A percentile compares a stretch with the other conserved stretches of the same genome.
These are phyloP conservation scores for Kuraishia cidri DNA, from an alignment of 805 yeast genomes.

Conservation along the genomic window DNA sequence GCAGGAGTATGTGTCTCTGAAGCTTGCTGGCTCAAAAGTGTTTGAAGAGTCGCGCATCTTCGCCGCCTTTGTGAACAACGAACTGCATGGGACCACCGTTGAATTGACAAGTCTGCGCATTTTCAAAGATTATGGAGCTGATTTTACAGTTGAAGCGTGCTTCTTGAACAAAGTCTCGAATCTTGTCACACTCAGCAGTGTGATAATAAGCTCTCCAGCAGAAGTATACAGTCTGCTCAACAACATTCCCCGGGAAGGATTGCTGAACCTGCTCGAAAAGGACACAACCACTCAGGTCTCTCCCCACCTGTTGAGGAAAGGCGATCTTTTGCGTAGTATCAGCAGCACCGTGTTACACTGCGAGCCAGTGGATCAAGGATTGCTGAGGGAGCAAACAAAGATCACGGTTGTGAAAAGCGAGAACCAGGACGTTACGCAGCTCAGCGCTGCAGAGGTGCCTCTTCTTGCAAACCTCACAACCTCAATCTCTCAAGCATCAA, in stretches of 20 bases:
- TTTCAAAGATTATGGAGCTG: slow-evolving; percentile 18
- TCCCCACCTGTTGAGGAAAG: too few relatives aligned
- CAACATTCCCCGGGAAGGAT: slow-evolving; percentile 20
- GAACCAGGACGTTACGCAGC: slow-evolving; percentile 1
- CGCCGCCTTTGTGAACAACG: too few relatives aligned
- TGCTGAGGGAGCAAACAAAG: slow-evolving; percentile 33
- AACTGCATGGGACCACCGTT: too few relatives aligned
- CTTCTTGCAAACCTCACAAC: too few relatives aligned
- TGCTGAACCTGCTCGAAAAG: slow-evolving; percentile 22
- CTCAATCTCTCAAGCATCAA: too few relatives aligned
- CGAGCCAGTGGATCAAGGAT: slow-evolving; percentile 73
- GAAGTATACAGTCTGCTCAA: slow-evolving; percentile 36
- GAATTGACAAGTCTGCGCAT: slow-evolving; percentile 28
- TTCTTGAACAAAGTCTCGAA: slow-evolving; percentile 23
- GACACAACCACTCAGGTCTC: too few relatives aligned
- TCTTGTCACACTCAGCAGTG: slow-evolving; percentile 20
- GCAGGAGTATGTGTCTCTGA: too few relatives aligned
- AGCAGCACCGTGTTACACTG: slow-evolving; percentile 48
- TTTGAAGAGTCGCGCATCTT: too few relatives aligned
- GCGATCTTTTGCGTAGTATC: slow-evolving; percentile 30
- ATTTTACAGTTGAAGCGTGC: slow-evolving; percentile 33
- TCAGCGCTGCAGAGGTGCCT: too few relatives aligned
- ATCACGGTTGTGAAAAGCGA: slow-evolving; percentile 38
- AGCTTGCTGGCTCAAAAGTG: too few relatives aligned
- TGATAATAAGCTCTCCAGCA: slow-evolving; percentile 33